Evolutionary conservation across 495 filamentous ascomycete species (phyloP).

Genomic region (Penicillium robsamsonii): DNA sequence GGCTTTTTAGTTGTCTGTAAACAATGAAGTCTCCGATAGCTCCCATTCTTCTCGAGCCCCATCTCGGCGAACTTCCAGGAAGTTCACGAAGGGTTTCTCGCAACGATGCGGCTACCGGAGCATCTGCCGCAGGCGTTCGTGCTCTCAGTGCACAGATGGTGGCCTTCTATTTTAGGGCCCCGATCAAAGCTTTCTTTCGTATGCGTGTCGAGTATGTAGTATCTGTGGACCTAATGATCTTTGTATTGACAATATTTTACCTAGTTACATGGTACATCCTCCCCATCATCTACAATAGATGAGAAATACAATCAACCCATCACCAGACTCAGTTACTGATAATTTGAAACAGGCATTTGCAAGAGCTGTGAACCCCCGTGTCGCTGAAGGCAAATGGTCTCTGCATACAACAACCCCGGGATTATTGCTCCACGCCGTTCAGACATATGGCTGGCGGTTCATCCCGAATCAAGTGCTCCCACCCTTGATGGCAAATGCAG

Average conservation of each 20-base stretch:
- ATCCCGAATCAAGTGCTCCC: constrained; percentile 87
- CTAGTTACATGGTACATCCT: constrained; percentile 58
- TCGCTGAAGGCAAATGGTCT: constrained; percentile 59
- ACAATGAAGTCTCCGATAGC: constrained; percentile 15
- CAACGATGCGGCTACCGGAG: constrained; percentile 71
- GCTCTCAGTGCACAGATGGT: constrained; percentile 75
- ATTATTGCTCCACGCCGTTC: constrained; percentile 74
- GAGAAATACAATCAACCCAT: constrained; percentile 25
- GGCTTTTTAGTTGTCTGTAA: neutral
- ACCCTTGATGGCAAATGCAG: constrained; percentile 79
- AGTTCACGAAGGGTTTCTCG: constrained; percentile 40
- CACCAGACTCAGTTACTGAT: neutral
- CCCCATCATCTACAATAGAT: neutral
- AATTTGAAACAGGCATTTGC: constrained; percentile 55
- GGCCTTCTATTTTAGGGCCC: constrained; percentile 86
- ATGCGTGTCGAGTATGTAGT: constrained; percentile 76
- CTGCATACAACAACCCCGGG: constrained; percentile 74
- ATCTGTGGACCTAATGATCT: constrained; percentile 4
- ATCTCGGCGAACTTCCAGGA: constrained; percentile 17
- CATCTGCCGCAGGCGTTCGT: constrained; percentile 75
- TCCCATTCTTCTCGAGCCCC: constrained; percentile 22
- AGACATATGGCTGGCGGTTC: constrained; percentile 78
- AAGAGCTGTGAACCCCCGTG: constrained; percentile 63
- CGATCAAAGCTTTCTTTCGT: constrained; percentile 85
- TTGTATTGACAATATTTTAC: constrained; percentile 21